Evolutionary conservation across 176 grass and related monocot species (phyloP), one percentile per base, ranked within the genome.

Genomic region (Sorghum bicolor): DNA sequence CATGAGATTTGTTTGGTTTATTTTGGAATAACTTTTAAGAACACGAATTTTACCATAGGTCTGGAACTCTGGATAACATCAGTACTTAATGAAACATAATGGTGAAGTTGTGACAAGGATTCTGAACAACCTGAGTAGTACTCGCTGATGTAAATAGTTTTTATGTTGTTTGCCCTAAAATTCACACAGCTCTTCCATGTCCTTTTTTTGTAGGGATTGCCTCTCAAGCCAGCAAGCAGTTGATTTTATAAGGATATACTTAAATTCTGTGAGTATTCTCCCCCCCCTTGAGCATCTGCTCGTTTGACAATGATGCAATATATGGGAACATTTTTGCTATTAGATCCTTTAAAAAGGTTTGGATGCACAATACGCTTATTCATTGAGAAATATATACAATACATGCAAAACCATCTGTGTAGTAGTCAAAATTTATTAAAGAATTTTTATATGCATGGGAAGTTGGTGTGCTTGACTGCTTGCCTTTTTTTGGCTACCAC

Each of bases 151-250:
- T 19, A 64, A 55, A 4, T 72, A 7, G 43, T 30, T 63, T 70
- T 32, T 10, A 6, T 25, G n/a, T 8, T 77, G 24, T 72, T 57
- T 82, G 39, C 65, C 77, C 64, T 72, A 77, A 72, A 72, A 66
- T 73, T 82, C 38, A 38, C 22, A 44, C 32, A 34, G 10, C 1
- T 63, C 15, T 85, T 53, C 45, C 9, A 40, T 71, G 32, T 77
- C 36, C 55, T 38, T 77, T 22, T 45, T 32, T 76, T 72, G 74
- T 30, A 90, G 88, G 88, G 88, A 90, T 78, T 61, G 68, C 60
- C 26, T 90, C 45, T 0, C 38, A 58, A 86, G 0, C 74, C 83
- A 83, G 79, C 22, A 69, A 8, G 45, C 82, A 38, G 67, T 86
- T 72, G 44, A 90, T 60, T 86, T 31, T 72, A 32, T 83, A 78